These are phyloP conservation scores for Cladophialophora carrionii DNA, from an alignment of 2,329 filamentous ascomycete genomes.

Conservation along the genomic window DNA sequence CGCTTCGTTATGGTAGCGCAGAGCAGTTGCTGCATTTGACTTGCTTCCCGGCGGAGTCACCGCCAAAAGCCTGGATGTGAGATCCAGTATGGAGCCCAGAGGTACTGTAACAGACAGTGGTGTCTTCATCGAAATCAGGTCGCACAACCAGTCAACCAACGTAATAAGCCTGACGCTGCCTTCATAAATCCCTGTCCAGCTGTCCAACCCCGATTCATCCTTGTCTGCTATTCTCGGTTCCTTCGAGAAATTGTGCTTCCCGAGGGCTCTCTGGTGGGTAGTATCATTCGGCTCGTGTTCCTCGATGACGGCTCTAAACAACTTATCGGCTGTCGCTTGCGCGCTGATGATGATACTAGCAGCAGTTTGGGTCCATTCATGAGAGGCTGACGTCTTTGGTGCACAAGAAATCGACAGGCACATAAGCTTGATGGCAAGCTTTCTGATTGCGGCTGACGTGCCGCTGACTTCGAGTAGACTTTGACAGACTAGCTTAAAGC, in stretches of 20 bases:
- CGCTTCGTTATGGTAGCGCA: slow-evolving; percentile 72
- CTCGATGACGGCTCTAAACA: slow-evolving; percentile 78
- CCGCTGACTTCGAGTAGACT: slow-evolving; percentile 62
- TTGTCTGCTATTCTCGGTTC: slow-evolving; percentile 46
- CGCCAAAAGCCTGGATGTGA: slow-evolving; percentile 70
- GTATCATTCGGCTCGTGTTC: slow-evolving; percentile 73
- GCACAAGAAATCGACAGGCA: slow-evolving; percentile 77
- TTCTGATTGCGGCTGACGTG: slow-evolving; percentile 58
- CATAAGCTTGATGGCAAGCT: slow-evolving; percentile 66
- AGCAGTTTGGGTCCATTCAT: slow-evolving; percentile 76
- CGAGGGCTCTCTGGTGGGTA: slow-evolving; percentile 42
- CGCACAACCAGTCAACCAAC: slow-evolving; percentile 66
- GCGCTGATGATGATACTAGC: slow-evolving; percentile 64
- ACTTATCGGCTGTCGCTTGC: slow-evolving; percentile 72
- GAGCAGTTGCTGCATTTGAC: slow-evolving; percentile 46
- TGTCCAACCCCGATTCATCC: slow-evolving; percentile 58
- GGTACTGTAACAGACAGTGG: slow-evolving; percentile 68
- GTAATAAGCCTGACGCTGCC: slow-evolving; percentile 71
- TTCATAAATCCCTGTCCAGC: slow-evolving; percentile 74
- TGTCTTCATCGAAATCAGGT: slow-evolving; percentile 67
- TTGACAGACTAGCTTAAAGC: slow-evolving; percentile 66
- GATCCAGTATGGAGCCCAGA: slow-evolving; percentile 68
- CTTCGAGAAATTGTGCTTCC: slow-evolving; percentile 44
- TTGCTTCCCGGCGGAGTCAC: slow-evolving; percentile 58
- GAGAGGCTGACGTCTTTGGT: slow-evolving; percentile 73